Conservation (phyloP, 441 rosid species). For the Adansonia rubrostipa region DNA sequence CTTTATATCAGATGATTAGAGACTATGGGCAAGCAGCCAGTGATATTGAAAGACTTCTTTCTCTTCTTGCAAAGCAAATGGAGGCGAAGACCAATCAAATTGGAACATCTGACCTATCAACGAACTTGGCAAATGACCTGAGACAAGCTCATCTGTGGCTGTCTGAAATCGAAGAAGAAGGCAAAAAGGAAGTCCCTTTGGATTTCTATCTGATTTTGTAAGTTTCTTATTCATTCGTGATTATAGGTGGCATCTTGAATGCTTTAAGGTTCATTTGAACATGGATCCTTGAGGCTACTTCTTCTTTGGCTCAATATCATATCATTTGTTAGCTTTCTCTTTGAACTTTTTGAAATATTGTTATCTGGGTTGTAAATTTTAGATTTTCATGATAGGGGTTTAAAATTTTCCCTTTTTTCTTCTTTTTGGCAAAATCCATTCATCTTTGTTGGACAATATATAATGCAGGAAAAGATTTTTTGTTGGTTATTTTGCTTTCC, state of each 20-base stretch:
- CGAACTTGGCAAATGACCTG: conserved; percentile 57
- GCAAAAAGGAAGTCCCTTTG: conserved; percentile 71
- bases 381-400: background rate
- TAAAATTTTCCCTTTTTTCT: background rate
- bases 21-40: conserved; percentile 84
- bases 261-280: background rate
- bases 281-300: conserved; percentile 1
- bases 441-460: background rate
- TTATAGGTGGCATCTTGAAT: background rate
- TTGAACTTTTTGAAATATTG: background rate
- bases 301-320: background rate
- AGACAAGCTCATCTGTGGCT: conserved; percentile 74
- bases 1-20: conserved; percentile 83
- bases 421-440: no score
- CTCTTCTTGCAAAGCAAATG: conserved; percentile 62
- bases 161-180: conserved; percentile 70
- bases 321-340: background rate
- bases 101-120: conserved; percentile 54
- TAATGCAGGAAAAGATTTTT: background rate
- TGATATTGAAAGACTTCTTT: conserved; percentile 69
- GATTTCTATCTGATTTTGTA: conserved; percentile 91
- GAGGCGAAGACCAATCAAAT: conserved; percentile 55
- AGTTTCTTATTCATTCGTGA: conserved; percentile 39
- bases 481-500: background rate
- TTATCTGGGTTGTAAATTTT: background rate